Base-by-base conservation (phyloP, 495 filamentous ascomycete species). In the Aspergillus biplanus region DNA sequence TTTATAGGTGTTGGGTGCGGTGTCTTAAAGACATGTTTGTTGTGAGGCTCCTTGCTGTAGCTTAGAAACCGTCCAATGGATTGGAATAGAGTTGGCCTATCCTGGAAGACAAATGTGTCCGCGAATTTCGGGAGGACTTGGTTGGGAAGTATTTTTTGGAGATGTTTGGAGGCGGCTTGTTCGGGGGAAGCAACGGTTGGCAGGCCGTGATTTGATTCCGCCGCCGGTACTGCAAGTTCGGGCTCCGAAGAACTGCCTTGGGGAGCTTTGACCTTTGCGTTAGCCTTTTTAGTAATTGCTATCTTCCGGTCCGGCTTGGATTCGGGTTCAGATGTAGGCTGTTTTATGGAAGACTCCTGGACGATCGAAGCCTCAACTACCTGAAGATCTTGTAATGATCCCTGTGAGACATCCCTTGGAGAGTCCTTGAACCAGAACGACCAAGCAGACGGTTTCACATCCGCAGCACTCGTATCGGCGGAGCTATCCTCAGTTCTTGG, bases 381-480 rank as follows among this genome's bases (percentile, higher is more conserved):
- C 66, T 89, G 83, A 9, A 76, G 69, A 39, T 81, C 75, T 31
- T 69, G 70, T 2, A 80, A 58, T 56, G 69, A 78, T 21, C 72
- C 65, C 8, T 72, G 60, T 13, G 65, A 47, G 11, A 64, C 64
- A 34, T 80, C 74, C 60, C 83, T 85, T 11, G 84, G 67, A 18
- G 82, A 74, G 16, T 91, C 90, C 58, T 84, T 86, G 7, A 89
- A 92, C 90, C 90, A 96, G 65, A 96, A 96, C 1, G 89, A 91
- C 92, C 92, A 96, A 1, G 88, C 90, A 7, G 90, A 90, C 18
- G 88, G 83, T 62, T 81, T 85, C 12, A 67, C 58, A 58, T 58
- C 66, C 32, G 62, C 62, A 33, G 70, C 73, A 53, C 72, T 61
- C 39, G 76, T 70, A 9, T 79, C 73, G 8, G 52, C 44, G 15